A percentile compares a stretch with the other conserved stretches of the same genome.
Conservation (phyloP, 306 rosid genomes). For the Prunus padus region DNA sequence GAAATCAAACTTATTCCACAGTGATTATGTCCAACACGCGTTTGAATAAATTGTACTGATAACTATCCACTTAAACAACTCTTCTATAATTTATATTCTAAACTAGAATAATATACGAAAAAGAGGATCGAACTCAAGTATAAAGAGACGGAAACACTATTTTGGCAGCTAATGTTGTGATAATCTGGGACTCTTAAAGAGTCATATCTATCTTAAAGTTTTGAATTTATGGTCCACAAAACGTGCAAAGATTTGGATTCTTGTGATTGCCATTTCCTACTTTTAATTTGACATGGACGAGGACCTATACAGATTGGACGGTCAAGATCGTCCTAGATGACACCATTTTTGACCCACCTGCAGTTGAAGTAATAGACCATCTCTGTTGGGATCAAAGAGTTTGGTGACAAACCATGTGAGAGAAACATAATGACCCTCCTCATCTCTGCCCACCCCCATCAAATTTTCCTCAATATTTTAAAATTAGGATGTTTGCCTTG, state of each 20-base stretch:
- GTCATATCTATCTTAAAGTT: constrained; percentile 31
- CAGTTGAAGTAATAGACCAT: constrained; percentile 76
- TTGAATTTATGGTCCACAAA: constrained; percentile 37
- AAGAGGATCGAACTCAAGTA: too few species aligned
- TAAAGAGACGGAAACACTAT: too few species aligned
- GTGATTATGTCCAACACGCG: background rate
- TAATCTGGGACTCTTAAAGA: constrained; percentile 36
- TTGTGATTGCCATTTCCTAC: constrained; percentile 46
- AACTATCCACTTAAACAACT: too few species aligned
- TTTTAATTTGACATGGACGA: constrained; percentile 37
- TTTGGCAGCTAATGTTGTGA: too few species aligned
- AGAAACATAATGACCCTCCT: constrained; percentile 45
- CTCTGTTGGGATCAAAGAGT: constrained; percentile 51
- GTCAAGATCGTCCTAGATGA: constrained; percentile 42
- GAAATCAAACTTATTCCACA: too few species aligned
- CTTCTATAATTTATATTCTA: too few species aligned
- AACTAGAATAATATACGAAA: too few species aligned
- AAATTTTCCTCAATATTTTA: constrained; percentile 31
- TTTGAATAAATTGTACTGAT: background rate
- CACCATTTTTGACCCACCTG: constrained; percentile 73
- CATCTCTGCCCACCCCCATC: constrained; percentile 52
- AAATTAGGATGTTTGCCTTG: constrained; percentile 35
- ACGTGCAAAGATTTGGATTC: constrained; percentile 51
- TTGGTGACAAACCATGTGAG: constrained; percentile 68
- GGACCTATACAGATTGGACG: constrained; percentile 36